Base-by-base conservation (phyloP, 2,329 filamentous ascomycete genomes). In the Lachnellula arida region DNA sequence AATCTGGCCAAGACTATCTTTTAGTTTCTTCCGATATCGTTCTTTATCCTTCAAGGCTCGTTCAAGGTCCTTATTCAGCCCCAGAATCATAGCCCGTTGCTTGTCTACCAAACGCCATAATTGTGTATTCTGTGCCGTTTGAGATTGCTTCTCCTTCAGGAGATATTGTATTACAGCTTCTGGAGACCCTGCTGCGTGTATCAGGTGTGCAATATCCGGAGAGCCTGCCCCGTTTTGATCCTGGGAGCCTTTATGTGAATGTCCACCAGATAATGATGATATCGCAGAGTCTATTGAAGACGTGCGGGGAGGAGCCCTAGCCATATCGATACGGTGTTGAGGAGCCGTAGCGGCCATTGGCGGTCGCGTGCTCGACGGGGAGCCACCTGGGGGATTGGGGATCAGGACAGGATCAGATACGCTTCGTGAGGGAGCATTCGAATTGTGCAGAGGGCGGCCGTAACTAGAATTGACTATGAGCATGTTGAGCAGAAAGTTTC, bases 81-180 rank as follows among this genome's bases (percentile, higher is more conserved):
- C 93, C 19, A 96, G 74, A 53, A 99, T 91, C 85, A 99, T 92
- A 15, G 91, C 85, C 60, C 93, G 82, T 72, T 99, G 94, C 75
- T 99, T 97, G 71, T 97, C 93, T 49, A 99, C 91, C 47, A 99
- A 76, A 50, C 91, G 87, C 94, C 94, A 99, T 66, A 99, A 75
- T 71, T 99, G 93, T 17, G 86, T 79, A 70, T 97, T 97, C 69
- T 97, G 94, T 63, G 90, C 87, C 5, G 89, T 84, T 53, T 91
- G 88, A 49, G 90, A 88, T 60, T 93, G 85, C 72, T 97, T 97
- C 70, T 99, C 94, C 70, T 89, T 95, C 61, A 97, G 75, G 49
- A 99, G 76, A 66, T 94, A 90, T 64, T 91, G 83, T 58, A 99
- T 90, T 5, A 95, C 88, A 5, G 89, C 89, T 70, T 99, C 93